A percentile compares a stretch with the other conserved stretches of the same genome.
Evolutionary conservation across 2,329 filamentous ascomycete genomes (phyloP).

Genomic region (Cordyceps tenuipes): DNA sequence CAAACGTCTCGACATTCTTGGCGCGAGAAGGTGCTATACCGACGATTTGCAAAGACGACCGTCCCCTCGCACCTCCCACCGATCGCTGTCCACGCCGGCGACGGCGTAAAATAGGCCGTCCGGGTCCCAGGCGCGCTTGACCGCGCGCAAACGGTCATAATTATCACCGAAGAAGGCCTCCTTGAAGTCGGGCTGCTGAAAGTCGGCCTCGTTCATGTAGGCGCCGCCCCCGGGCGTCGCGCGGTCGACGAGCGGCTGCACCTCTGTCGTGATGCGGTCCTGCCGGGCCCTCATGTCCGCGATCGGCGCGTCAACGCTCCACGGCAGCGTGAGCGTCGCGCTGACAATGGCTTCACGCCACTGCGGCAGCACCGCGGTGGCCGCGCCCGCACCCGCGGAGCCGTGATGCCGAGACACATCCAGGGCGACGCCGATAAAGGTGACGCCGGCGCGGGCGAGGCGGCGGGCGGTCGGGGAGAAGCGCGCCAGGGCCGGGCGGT

Average conservation of each 20-base stretch:
- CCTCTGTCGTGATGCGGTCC: slow-evolving; percentile 22
- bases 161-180: slow-evolving; percentile 39
- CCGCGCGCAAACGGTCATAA: slow-evolving; percentile 29
- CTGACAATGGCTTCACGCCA: slow-evolving; percentile 30
- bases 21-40: background rate
- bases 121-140: slow-evolving; percentile 43
- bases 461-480: slow-evolving; percentile 12
- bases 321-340: slow-evolving; percentile 17
- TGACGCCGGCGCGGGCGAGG: slow-evolving; percentile 8
- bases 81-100: slow-evolving; percentile 42
- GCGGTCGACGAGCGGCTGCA: slow-evolving; percentile 16
- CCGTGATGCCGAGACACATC: background rate
- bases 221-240: slow-evolving; percentile 31
- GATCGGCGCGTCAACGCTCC: slow-evolving; percentile 20
- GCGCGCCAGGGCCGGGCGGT: slow-evolving; percentile 14
- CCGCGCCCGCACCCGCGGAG: slow-evolving; percentile 4
- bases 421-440: slow-evolving; percentile 13
- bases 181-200: slow-evolving; percentile 37
- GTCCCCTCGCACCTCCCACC: slow-evolving; percentile 31
- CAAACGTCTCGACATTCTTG: background rate
- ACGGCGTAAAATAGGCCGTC: slow-evolving; percentile 39
- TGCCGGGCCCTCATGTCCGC: slow-evolving; percentile 23
- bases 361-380: slow-evolving; percentile 31
- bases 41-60: slow-evolving; percentile 5
- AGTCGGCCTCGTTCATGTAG: slow-evolving; percentile 45